Evolutionary conservation across 495 filamentous ascomycete genomes (phyloP), one percentile per base, ranked within the genome.

Genomic region (Lasiosphaeria miniovina): DNA sequence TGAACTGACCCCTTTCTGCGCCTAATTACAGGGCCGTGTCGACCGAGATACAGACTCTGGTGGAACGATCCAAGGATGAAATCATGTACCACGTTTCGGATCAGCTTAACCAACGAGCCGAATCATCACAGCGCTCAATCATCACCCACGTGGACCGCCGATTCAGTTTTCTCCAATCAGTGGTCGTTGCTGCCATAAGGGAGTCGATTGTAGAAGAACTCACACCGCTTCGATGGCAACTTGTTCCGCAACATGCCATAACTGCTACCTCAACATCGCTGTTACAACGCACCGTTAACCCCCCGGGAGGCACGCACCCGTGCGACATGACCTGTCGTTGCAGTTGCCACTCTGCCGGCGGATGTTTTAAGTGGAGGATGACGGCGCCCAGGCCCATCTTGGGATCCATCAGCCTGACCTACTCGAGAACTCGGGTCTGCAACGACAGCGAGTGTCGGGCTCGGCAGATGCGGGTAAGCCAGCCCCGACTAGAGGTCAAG

Each of bases 141-240:
- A 17, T 57, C 3, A 36, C 55, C n/a, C 55, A 57, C 33, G 40
- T 57, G 32, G 55, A 57, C 12, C 46, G 46, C 7, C 43, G 43
- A 31, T 46, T 57, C 43, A 40, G 36, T 10, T 7, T 17, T 7
- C 46, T 50, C n/a, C 41, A 40, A 15, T 36, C 33, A 2, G 36
- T 17, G 32, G 48, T 57, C 12, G 12, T 31, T 11, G 24, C 35
- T 36, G 10, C 45, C 7, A 15, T 31, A 8, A 46, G 32, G 33
- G 40, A 57, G n/a, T n/a, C 55, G 5, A 10, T 15, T n/a, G 4
- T 5, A 46, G 6, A 46, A n/a, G 43, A 24, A 35, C 4, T 7
- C 49, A 49, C 45, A 50, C 14, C 43, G 36, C 48, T 33, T 51
- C 43, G 43, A 24, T 35, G 0, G 4, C 12, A 46, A 46, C 43